phyloP scores from a whole-genome alignment of 805 yeast species.

The Millerago galiae region DNA sequence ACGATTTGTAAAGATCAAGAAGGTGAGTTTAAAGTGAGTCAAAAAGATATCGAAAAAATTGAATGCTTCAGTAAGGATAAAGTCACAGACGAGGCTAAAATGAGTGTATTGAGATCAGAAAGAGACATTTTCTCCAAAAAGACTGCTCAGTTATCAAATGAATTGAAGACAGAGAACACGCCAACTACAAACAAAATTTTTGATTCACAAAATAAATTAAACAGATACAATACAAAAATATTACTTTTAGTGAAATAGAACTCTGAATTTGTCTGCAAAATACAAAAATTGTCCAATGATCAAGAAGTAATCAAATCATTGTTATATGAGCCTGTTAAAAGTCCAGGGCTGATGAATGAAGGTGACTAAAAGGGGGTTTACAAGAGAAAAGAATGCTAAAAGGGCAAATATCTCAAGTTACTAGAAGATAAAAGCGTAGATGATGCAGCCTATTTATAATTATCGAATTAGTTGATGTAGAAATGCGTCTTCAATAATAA shows the following conservation, averaged over 20 bases:
- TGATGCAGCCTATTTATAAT: slow-evolving; percentile 3
- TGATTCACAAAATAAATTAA: slow-evolving; percentile 1
- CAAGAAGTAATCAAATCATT: neutral
- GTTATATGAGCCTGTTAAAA: neutral
- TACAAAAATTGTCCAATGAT: neutral
- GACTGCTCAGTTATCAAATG: neutral
- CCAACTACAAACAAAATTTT: neutral
- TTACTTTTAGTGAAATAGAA: slow-evolving; percentile 4
- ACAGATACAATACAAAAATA: slow-evolving; percentile 4
- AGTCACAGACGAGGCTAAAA: neutral
- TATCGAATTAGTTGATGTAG: slow-evolving; percentile 7
- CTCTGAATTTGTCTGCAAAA: neutral
- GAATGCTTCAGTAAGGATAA: neutral
- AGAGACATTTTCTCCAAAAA: slow-evolving; percentile 4
- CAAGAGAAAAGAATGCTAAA: slow-evolving; percentile 20
- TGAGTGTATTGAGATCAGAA: slow-evolving; percentile 2
- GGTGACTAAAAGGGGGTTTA: slow-evolving; percentile 11
- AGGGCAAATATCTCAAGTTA: slow-evolving; percentile 6
- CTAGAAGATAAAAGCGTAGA: slow-evolving; percentile 11
- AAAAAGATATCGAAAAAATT: neutral
- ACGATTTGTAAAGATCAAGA: neutral
- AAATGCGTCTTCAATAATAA: slow-evolving; percentile 5
- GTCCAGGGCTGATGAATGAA: slow-evolving; percentile 1
- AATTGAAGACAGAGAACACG: neutral
- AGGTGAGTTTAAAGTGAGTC: neutral